Base-by-base conservation (phyloP, 768 basidiomycete species). In the Megacollybia marginata region DNA sequence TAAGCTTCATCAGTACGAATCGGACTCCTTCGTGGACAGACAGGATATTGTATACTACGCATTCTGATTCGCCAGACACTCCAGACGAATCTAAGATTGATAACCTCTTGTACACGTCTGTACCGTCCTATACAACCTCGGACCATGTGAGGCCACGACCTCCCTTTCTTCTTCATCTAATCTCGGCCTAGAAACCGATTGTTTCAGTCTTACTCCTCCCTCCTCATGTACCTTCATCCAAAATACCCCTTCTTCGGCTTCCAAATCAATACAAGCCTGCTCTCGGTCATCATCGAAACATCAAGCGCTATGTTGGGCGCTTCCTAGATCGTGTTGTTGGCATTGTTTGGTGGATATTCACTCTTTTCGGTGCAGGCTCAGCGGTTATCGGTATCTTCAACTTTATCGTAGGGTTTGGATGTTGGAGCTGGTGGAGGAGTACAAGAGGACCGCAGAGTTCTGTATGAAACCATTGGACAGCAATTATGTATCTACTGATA, bases 11-110 rank as follows among this genome's bases (percentile, higher is more conserved):
- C 44, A 88, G 88, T 59, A 62, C 65, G 10, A 85, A 80, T 59
- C 83, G 95, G 9, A 75, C 72, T 2, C 94, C 95, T 0, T 82
- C 92, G 18, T 98, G 92, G 88, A 96, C 93, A 28, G 95, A 98
- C 65, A 78, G 95, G 42, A 78, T 98, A 42, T 70, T 97, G 59
- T 96, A 92, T 59, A 75, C 88, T 11, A 89, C 88, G 5, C 71
- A 82, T 60, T 75, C 75, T 18, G 88, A 90, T 62, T 76, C 75
- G 2, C 78, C 79, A 2, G 70, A 75, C 50, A 64, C 64, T 7
- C 71, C 72, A 8, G 69, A 76, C 9, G 58, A 69, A 34, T 80
- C 85, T 2, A 59, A 73, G 50, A 80, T 88, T 53, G 73, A 63
- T 3, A 88, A 85, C 53, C 50, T 88, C 16, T 61, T 90, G 45